Base-by-base conservation (phyloP, 1,284 basidiomycete species). In the Boletus holoroseus region DNA sequence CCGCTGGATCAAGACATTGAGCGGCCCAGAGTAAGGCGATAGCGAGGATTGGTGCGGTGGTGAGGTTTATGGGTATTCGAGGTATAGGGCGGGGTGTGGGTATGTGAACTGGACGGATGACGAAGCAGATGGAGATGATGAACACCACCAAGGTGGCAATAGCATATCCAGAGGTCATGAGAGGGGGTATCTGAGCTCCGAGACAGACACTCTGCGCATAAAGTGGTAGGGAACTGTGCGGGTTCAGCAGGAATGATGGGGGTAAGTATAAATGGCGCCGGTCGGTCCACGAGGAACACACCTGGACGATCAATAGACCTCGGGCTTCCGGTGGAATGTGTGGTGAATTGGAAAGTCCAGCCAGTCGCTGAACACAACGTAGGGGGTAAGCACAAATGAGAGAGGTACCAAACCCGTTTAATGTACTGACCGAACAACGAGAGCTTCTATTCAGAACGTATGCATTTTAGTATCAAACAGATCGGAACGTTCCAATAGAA, bases 21-120 rank as follows among this genome's bases (percentile, higher is more conserved):
- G 83, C 76, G 0, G 86, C 87, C 60, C 93, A 83, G 12, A 96
- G 74, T 30, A 95, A 64, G 0, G 88, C 73, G 8, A 94, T 91
- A 1, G 86, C 85, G 32, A 88, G 67, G 18, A 93, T 80, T 3
- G 94, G 94, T 0, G 85, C 85, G 0, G 85, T 85, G 40, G 82
- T 78, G 44, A 88, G 78, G 53, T 87, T 82, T 18, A 93, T 68
- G 1, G 73, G 75, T 32, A 91, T 56, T 35, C 69, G 67, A 59
- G 55, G 44, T 56, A 60, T 36, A 7, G 59, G 67, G 32, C 71
- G 58, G 31, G 63, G 62, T 57, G 85, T 62, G 27, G 77, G 77
- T 44, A 90, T 72, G 1, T 71, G 68, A 11, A 85, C 59, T 0
- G 87, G 85, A 35, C 74, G 76, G 38, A 91, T 85, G 1, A 91